Evolutionary conservation across 371 early-diverging fungal species (phyloP).

Genomic region (Sporodiniella umbellata): DNA sequence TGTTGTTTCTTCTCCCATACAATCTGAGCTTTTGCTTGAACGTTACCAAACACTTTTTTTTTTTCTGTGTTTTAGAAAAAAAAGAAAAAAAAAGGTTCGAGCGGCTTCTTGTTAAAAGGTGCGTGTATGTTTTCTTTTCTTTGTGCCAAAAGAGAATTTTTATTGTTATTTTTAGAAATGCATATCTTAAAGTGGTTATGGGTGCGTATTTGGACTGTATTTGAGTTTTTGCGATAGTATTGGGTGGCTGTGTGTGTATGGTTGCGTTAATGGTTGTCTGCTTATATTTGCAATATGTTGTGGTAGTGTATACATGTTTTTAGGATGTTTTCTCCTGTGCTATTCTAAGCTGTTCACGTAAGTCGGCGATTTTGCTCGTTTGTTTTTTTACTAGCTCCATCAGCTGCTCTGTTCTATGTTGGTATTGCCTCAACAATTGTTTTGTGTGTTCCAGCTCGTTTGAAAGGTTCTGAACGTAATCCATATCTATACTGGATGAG

Average conservation of each 20-base stretch:
- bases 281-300: neutral
- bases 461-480: slow-evolving; percentile 20
- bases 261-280: neutral
- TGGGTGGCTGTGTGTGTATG: neutral
- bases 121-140: too few relatives aligned
- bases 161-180: neutral
- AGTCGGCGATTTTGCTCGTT: slow-evolving; percentile 21
- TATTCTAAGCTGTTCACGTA: slow-evolving; percentile 19
- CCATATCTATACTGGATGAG: slow-evolving; percentile 8
- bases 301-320: neutral
- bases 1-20: too few relatives aligned
- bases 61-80: too few relatives aligned
- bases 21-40: too few relatives aligned
- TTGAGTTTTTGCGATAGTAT: too few relatives aligned
- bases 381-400: slow-evolving; percentile 26
- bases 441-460: slow-evolving; percentile 22
- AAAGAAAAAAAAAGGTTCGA: neutral
- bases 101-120: too few relatives aligned
- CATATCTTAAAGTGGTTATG: too few relatives aligned
- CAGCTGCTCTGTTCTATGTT: slow-evolving; percentile 21
- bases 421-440: slow-evolving; percentile 19
- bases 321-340: neutral
- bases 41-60: too few relatives aligned
- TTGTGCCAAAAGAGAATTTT: neutral
- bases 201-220: too few relatives aligned